A percentile compares a stretch with the other conserved stretches of the same genome.
These are phyloP conservation scores for Cicer arietinum DNA, from an alignment of 306 rosid genomes.

Conservation along the genomic window DNA sequence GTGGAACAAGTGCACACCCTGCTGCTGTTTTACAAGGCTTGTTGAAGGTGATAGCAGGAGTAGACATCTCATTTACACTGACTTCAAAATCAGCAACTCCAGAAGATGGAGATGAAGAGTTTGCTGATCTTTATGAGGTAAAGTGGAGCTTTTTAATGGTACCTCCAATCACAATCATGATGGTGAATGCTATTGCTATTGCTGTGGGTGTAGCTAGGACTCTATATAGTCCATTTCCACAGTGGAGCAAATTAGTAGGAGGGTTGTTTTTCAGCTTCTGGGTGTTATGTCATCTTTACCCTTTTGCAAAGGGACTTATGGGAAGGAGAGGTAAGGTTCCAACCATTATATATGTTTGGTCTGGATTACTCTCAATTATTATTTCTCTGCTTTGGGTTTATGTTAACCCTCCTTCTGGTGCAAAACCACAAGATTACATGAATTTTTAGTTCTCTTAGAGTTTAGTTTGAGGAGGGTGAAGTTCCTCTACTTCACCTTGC, in stretches of 20 bases:
- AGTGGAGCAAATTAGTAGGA: constrained; percentile 84
- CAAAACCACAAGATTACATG: constrained; percentile 60
- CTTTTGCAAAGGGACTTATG: constrained; percentile 82
- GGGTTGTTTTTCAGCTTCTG: constrained; percentile 92
- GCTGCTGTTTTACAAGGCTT: constrained; percentile 86
- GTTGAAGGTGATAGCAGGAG: constrained; percentile 85
- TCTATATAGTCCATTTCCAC: constrained; percentile 74
- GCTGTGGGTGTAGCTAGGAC: constrained; percentile 84
- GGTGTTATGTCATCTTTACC: constrained; percentile 86
- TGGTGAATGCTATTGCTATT: constrained; percentile 82
- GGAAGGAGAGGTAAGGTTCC: constrained; percentile 85
- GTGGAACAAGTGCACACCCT: constrained; percentile 90
- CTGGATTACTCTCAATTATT: constrained; percentile 78
- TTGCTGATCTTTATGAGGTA: constrained; percentile 75
- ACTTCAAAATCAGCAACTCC: constrained; percentile 78
- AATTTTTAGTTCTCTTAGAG: constrained; percentile 64
- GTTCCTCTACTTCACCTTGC: constrained; percentile 49
- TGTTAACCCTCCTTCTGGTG: constrained; percentile 76
- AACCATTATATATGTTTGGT: constrained; percentile 83
- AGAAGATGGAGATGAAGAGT: constrained; percentile 82
- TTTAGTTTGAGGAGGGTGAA: constrained; percentile 37
- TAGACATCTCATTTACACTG: constrained; percentile 82
- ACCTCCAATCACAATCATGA: constrained; percentile 84
- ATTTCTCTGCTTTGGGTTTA: constrained; percentile 88
- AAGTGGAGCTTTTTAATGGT: constrained; percentile 90